Evolutionary conservation across 2,329 filamentous ascomycete species (phyloP), one percentile per base, ranked within the genome.

Genomic region (Pseudocercospora eumusae): DNA sequence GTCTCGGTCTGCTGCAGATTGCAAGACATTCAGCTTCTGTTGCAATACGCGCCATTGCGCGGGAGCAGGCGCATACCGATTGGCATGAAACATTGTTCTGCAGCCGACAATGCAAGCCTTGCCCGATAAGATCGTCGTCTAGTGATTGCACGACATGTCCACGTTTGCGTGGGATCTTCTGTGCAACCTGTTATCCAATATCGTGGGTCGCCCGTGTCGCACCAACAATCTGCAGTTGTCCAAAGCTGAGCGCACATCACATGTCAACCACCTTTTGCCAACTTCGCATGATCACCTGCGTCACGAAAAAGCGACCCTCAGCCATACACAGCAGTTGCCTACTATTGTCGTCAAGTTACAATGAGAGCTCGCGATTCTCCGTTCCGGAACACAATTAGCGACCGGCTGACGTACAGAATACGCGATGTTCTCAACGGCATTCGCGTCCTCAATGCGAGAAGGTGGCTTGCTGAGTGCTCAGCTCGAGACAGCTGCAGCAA

Each of bases 41-140:
- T 23, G 20, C 45, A n/a, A 27, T 25, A 15, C 47, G 23, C 15
- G 15, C 5, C 23, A 27, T 52, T 28, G 21, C 23, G 4, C 3
- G 6, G 6, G 15, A n/a, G 47, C 10, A 20, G 25, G 25, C 47
- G 25, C 25, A 52, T 25, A 28, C 18, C 10, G 18, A 10, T 52
- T 52, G 23, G 25, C 11, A 28, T 28, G 25, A 28, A 52, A 52
- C 25, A 52, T 27, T 52, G 47, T 52, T 28, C 21, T 52, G 47
- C 47, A 52, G 47, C 47, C 47, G 21, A 27, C 15, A n/a, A 52
- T 28, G 47, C 23, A 25, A 52, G 25, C 11, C 11, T 2, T 9
- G 8, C 47, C 47, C 47, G 31, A 52, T 52, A 31, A 52, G 47
- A 31, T 52, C 47, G 47, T 50, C 45, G 21, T 50, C 21, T 21